Evolutionary conservation across 441 rosid genomes (phyloP).

Genomic region (Brassica hybrid): DNA sequence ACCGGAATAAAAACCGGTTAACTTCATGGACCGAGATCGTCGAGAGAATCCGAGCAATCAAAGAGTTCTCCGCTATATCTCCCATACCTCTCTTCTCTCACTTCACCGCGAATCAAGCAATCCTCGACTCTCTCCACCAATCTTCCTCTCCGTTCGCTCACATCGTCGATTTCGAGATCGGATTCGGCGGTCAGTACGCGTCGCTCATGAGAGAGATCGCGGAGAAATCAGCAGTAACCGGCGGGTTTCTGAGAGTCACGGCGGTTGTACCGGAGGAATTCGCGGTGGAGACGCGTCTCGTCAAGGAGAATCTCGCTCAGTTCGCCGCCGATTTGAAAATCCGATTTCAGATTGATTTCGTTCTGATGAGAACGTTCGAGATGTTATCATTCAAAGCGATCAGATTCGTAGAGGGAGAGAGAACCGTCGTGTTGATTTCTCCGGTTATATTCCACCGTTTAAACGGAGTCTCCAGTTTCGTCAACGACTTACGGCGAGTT

Average conservation of each 20-base stretch:
- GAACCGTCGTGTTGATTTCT: conserved; percentile 58
- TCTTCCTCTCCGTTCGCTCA: conserved; percentile 52
- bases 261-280: conserved; percentile 73
- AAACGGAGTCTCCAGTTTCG: conserved; percentile 52
- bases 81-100: conserved; percentile 89
- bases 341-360: conserved; percentile 74
- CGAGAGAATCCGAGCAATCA: conserved; percentile 67
- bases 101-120: conserved; percentile 79
- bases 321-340: conserved; percentile 73
- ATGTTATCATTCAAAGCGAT: conserved; percentile 69
- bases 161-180: conserved; percentile 84
- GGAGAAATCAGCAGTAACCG: conserved; percentile 47
- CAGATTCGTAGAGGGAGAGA: conserved; percentile 68
- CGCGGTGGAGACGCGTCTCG: conserved; percentile 64
- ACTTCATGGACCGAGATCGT: conserved; percentile 75
- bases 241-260: conserved; percentile 59
- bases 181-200: conserved; percentile 83
- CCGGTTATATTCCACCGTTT: conserved; percentile 66
- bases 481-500: conserved; percentile 54
- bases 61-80: conserved; percentile 66
- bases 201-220: conserved; percentile 76
- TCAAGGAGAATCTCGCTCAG: conserved; percentile 72
- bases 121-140: conserved; percentile 64
- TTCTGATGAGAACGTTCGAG: conserved; percentile 64
- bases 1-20: conserved; percentile 44